Base-by-base conservation (phyloP, 179 eudicot species). In the Sideroxylon spinosum region DNA sequence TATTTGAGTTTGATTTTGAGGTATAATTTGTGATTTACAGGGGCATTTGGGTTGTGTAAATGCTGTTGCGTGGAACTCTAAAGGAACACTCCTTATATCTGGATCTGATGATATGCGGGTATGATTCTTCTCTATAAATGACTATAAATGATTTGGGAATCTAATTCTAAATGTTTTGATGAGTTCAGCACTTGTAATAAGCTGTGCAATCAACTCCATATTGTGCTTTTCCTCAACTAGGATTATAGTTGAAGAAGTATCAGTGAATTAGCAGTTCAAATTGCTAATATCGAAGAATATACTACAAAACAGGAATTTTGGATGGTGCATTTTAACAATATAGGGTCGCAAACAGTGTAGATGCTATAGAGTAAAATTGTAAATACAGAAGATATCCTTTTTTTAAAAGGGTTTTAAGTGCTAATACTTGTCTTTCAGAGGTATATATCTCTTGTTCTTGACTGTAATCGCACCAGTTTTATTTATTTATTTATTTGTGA, bases 81-180 rank as follows among this genome's bases (percentile, higher is more conserved):
- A 77, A 50, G 98, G 98, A 84, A 90, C 98, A 7, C 90, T 95
- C 19, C 78, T 95, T 81, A 86, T 95, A 75, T 95, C 98, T 73
- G 98, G 98, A 80, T 95, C 98, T 74, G 98, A 95, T 81, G 98
- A 95, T 82, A 90, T 93, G 68, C 88, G 82, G 69, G 98, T 95
- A 89, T 78, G 81, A 62, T 73, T 20, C 66, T 32, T 81, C 25
- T 37, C 44, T 3, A 37, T 37, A 37, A n/a, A n/a, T n/a, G n/a
- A 63, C 73, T 75, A 23, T 14, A 11, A 44, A 7, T 48, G 61
- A 10, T 23, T 32, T 71, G 53, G 29, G 75, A 49, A 48, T 66
- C 74, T 73, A 32, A 11, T 72, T 48, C 61, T n/a, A 14, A 25
- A 55, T 73, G 13, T 56, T 48, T 61, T 37, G 44, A 6, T n/a